Evolutionary conservation across 108 stramenopile genomes (phyloP).

Genomic region (Craspedostauros australis): DNA sequence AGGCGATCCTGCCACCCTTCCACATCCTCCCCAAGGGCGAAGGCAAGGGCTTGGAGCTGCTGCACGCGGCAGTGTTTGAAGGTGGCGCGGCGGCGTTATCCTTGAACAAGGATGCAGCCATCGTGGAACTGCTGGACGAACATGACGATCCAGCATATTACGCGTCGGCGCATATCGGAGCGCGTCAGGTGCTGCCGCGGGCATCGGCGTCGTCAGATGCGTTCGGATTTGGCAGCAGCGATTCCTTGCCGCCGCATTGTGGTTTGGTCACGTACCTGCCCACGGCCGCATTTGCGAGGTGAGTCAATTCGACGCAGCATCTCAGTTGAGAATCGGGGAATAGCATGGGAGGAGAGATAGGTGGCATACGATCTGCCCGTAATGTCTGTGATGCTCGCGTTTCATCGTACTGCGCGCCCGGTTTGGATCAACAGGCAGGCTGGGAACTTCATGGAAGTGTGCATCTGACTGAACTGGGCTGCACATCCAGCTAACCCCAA

Average conservation of each 20-base stretch:
- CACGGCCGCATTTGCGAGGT: conserved; percentile 52
- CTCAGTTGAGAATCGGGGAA: too few species aligned
- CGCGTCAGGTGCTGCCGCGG: conserved; percentile 25
- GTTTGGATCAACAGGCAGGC: too few species aligned
- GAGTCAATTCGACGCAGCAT: not conserved
- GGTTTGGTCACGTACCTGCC: conserved; percentile 63
- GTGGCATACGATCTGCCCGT: too few species aligned
- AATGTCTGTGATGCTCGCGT: too few species aligned
- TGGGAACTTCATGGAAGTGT: too few species aligned
- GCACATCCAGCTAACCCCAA: too few species aligned
- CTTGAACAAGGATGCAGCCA: conserved; percentile 47
- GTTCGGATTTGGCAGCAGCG: conserved; percentile 15
- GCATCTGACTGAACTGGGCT: too few species aligned
- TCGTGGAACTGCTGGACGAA: conserved; percentile 79
- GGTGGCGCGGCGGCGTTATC: conserved; percentile 74
- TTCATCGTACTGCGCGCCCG: too few species aligned
- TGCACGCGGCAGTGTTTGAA: conserved; percentile 62
- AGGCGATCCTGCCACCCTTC: conserved; percentile 60
- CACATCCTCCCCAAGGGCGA: conserved; percentile 39
- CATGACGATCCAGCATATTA: conserved; percentile 66
- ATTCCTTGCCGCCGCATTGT: conserved; percentile 48
- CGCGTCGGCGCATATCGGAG: conserved; percentile 39
- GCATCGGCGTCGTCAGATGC: conserved; percentile 1
- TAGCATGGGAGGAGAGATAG: too few species aligned
- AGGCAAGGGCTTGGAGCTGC: conserved; percentile 39